Evolutionary conservation across 306 rosid genomes (phyloP).

Genomic region (Trifolium pratense): DNA sequence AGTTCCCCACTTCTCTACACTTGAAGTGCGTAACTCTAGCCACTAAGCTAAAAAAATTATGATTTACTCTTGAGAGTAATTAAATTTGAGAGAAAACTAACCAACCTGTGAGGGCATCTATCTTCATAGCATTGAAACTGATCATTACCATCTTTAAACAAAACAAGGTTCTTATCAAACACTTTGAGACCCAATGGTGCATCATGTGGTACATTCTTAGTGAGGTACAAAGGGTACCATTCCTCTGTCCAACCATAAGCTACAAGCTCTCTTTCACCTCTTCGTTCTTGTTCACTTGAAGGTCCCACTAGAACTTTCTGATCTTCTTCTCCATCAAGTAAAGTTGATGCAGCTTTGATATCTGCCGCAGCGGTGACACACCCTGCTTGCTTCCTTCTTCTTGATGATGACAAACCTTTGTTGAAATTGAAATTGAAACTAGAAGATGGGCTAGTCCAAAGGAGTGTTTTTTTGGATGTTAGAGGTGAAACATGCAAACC

Average conservation of each 20-base stretch:
- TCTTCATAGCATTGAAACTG: slow-evolving; percentile 74
- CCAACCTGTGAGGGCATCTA: slow-evolving; percentile 92
- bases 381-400: slow-evolving; percentile 33
- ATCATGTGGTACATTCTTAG: slow-evolving; percentile 73
- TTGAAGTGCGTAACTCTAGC: too few species aligned
- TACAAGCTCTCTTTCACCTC: slow-evolving; percentile 48
- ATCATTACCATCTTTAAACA: slow-evolving; percentile 65
- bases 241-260: slow-evolving; percentile 88
- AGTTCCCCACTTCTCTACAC: too few species aligned
- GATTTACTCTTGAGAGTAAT: too few species aligned
- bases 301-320: slow-evolving; percentile 56
- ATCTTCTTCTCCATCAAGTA: slow-evolving; percentile 50
- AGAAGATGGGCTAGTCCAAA: slow-evolving; percentile 28
- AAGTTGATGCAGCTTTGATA: slow-evolving; percentile 44
- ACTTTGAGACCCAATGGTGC: slow-evolving; percentile 89
- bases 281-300: slow-evolving; percentile 55
- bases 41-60: too few species aligned
- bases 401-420: slow-evolving; percentile 1
- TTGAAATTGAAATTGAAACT: slow-evolving; percentile 36
- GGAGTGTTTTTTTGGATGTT: slow-evolving; percentile 31
- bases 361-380: slow-evolving; percentile 59
- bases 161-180: slow-evolving; percentile 72
- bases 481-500: slow-evolving; percentile 33
- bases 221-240: slow-evolving; percentile 92
- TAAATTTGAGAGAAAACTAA: background rate